Evolutionary conservation across 2,329 filamentous ascomycete species (phyloP).

Genomic region (Mycogone perniciosa): DNA sequence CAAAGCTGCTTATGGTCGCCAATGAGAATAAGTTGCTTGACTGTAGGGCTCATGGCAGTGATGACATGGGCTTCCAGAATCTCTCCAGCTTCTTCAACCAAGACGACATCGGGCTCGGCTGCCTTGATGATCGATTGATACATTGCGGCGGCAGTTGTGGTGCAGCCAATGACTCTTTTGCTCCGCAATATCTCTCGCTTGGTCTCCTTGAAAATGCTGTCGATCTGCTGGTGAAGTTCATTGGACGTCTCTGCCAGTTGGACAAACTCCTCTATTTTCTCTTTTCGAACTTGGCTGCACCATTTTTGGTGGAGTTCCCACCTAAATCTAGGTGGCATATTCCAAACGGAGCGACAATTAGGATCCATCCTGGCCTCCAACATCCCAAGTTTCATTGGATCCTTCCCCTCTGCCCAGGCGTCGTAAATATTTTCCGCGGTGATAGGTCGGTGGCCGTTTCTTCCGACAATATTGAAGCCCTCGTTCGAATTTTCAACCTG

Average conservation of each 20-base stretch:
- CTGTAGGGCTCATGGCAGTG: slow-evolving; percentile 47
- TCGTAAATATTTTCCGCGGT: slow-evolving; percentile 17
- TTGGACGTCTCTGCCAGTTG: slow-evolving; percentile 36
- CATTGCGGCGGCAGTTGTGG: slow-evolving; percentile 64
- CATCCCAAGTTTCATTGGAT: not conserved
- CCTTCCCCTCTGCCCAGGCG: slow-evolving; percentile 13
- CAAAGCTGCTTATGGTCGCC: slow-evolving; percentile 69
- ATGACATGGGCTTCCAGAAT: slow-evolving; percentile 61
- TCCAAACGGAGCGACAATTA: slow-evolving; percentile 43
- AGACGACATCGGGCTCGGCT: slow-evolving; percentile 50
- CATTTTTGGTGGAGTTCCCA: slow-evolving; percentile 33
- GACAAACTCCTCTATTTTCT: slow-evolving; percentile 39
- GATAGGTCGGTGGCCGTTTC: slow-evolving; percentile 36
- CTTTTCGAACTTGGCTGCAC: slow-evolving; percentile 40
- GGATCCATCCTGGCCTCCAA: slow-evolving; percentile 17
- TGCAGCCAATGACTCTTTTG: slow-evolving; percentile 61
- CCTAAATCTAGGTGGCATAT: slow-evolving; percentile 35
- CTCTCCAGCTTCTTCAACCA: slow-evolving; percentile 69
- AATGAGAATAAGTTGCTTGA: slow-evolving; percentile 61
- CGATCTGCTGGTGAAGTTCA: slow-evolving; percentile 32
- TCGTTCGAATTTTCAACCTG: slow-evolving; percentile 37
- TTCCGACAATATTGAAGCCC: slow-evolving; percentile 42
- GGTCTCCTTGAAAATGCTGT: slow-evolving; percentile 37
- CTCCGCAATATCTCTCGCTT: slow-evolving; percentile 38
- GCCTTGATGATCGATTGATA: slow-evolving; percentile 48